phyloP scores from a whole-genome alignment of 805 yeast species.

The Sugiyamaella lignohabitans region DNA sequence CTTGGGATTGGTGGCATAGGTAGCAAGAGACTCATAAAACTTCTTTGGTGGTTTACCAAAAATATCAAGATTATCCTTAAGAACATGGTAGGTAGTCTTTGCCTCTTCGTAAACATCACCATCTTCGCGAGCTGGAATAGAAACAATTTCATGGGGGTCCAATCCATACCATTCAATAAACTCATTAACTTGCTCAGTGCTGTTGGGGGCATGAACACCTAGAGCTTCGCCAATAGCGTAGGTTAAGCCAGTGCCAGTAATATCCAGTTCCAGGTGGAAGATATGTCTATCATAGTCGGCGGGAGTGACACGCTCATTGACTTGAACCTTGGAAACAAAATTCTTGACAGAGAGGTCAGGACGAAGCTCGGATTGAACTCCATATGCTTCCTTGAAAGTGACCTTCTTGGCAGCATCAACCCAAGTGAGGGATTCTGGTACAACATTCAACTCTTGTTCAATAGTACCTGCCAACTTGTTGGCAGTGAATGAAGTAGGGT shows the following conservation, averaged over 20 bases:
- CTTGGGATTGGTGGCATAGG: slow-evolving; percentile 59
- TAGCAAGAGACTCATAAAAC: slow-evolving; percentile 78
- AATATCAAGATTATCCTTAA: slow-evolving; percentile 74
- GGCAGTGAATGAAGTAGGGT: slow-evolving; percentile 3
- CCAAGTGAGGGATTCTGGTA: slow-evolving; percentile 39
- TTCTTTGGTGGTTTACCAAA: slow-evolving; percentile 95
- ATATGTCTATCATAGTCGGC: slow-evolving; percentile 84
- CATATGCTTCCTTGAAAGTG: slow-evolving; percentile 76
- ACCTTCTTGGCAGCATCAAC: slow-evolving; percentile 60
- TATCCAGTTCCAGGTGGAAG: slow-evolving; percentile 93
- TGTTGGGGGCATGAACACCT: slow-evolving; percentile 89
- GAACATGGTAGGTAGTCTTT: slow-evolving; percentile 75
- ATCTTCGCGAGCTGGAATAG: slow-evolving; percentile 46
- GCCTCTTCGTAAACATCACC: slow-evolving; percentile 61
- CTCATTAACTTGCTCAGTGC: slow-evolving; percentile 52
- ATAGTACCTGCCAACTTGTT: not conserved
- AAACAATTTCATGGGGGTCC: slow-evolving; percentile 59
- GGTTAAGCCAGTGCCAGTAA: slow-evolving; percentile 80
- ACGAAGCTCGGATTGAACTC: slow-evolving; percentile 53
- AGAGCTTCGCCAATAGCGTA: slow-evolving; percentile 96
- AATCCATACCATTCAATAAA: slow-evolving; percentile 70
- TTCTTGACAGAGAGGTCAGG: slow-evolving; percentile 86
- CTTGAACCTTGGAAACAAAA: slow-evolving; percentile 82
- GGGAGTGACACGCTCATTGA: slow-evolving; percentile 89
- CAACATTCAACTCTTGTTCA: slow-evolving; percentile 27